phyloP scores from a whole-genome alignment of 2,329 filamentous ascomycete genomes.

The Colletotrichum incanum region DNA sequence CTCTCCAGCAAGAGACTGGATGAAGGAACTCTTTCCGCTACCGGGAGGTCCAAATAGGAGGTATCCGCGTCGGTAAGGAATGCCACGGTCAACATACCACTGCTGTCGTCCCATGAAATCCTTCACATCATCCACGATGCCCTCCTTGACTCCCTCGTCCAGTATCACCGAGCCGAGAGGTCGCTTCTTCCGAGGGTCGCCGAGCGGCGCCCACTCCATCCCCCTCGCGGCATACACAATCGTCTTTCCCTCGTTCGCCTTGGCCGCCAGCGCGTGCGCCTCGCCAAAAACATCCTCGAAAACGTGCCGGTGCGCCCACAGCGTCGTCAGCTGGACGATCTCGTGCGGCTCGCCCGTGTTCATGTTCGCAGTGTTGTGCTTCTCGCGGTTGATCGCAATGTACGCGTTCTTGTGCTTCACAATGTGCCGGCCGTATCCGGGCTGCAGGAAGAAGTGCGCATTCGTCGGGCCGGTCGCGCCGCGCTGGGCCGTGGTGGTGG shows the following conservation, averaged over 20 bases:
- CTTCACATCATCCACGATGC: constrained; percentile 83
- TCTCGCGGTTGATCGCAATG: constrained; percentile 88
- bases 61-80: constrained; percentile 92
- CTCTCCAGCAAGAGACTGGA: constrained; percentile 94
- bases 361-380: constrained; percentile 86
- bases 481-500: constrained; percentile 71
- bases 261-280: constrained; percentile 84
- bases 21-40: constrained; percentile 95
- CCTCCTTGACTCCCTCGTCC: constrained; percentile 86
- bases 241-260: constrained; percentile 92
- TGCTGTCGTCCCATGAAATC: constrained; percentile 85
- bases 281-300: constrained; percentile 93
- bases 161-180: constrained; percentile 91
- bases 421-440: constrained; percentile 91
- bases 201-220: constrained; percentile 88
- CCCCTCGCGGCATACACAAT: constrained; percentile 90
- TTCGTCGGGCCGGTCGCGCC: constrained; percentile 74
- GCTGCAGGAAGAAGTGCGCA: constrained; percentile 89
- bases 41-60: constrained; percentile 91
- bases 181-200: constrained; percentile 87
- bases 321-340: constrained; percentile 90
- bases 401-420: constrained; percentile 90
- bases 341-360: constrained; percentile 93
- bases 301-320: constrained; percentile 90
- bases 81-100: constrained; percentile 96